These are phyloP conservation scores for Coccinonectria pachysandricola DNA, from an alignment of 2,329 filamentous ascomycete genomes.

Conservation along the genomic window DNA sequence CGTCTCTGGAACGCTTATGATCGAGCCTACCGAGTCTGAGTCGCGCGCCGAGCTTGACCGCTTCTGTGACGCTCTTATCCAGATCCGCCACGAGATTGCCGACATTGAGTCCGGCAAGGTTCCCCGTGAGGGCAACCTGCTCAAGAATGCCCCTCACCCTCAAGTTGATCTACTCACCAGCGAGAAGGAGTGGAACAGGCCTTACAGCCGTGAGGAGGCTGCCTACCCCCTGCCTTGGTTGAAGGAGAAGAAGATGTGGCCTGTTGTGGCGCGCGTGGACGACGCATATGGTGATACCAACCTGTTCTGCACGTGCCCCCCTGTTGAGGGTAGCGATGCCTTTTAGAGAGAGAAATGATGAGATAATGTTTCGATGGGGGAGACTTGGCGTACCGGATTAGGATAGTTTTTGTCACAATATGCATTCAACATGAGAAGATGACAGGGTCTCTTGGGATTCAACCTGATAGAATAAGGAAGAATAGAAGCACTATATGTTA, in stretches of 20 bases:
- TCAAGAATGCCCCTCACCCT: conserved; percentile 84
- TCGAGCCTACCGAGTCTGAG: conserved; percentile 92
- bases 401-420: too few relatives aligned
- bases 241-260: conserved; percentile 97
- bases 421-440: too few relatives aligned
- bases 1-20: conserved; percentile 91
- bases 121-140: conserved; percentile 67
- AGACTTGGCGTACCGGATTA: not conserved
- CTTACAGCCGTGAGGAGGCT: conserved; percentile 70
- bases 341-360: conserved; percentile 5
- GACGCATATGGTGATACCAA: conserved; percentile 88
- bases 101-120: conserved; percentile 72
- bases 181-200: conserved; percentile 59
- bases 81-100: conserved; percentile 74
- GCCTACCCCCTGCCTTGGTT: conserved; percentile 78
- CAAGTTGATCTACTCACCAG: conserved; percentile 66
- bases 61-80: conserved; percentile 82
- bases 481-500: too few relatives aligned
- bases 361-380: conserved; percentile 1
- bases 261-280: conserved; percentile 73
- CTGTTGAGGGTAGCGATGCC: conserved; percentile 53
- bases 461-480: too few relatives aligned
- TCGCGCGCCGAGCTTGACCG: conserved; percentile 85
- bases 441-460: too few relatives aligned
- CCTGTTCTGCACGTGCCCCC: conserved; percentile 89